Conservation (phyloP, 2,329 filamentous ascomycete species). For the Geosmithia flava region DNA sequence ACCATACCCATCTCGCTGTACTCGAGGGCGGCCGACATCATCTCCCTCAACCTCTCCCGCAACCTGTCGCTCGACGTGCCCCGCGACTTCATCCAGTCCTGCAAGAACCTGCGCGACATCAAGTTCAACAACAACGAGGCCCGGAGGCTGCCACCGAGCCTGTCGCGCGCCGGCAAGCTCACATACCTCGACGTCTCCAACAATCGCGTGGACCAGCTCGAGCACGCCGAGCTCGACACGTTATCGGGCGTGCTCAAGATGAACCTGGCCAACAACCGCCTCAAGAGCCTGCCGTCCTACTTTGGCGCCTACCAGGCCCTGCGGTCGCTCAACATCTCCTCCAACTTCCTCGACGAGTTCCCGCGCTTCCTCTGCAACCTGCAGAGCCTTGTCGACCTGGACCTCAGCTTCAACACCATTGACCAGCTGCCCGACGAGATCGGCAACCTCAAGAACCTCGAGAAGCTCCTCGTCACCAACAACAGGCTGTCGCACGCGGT, state of each 20-base stretch:
- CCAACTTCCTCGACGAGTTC: conserved; percentile 79
- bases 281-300: conserved; percentile 66
- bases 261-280: conserved; percentile 85
- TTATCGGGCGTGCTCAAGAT: conserved; percentile 72
- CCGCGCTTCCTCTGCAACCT: conserved; percentile 77
- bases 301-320: conserved; percentile 72
- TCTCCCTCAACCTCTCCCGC: conserved; percentile 83
- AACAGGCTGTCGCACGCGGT: conserved; percentile 73
- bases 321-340: conserved; percentile 81
- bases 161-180: conserved; percentile 67
- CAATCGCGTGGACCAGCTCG: conserved; percentile 78
- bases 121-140: conserved; percentile 94
- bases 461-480: conserved; percentile 90
- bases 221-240: conserved; percentile 69
- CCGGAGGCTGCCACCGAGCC: conserved; percentile 69
- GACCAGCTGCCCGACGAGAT: conserved; percentile 64
- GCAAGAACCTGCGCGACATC: conserved; percentile 83
- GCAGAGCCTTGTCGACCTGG: conserved; percentile 75
- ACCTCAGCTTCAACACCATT: conserved; percentile 94
- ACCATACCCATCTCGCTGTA: conserved; percentile 94
- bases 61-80: conserved; percentile 89
- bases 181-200: conserved; percentile 92
- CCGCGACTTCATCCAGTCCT: conserved; percentile 91
- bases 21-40: conserved; percentile 82
- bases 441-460: conserved; percentile 65